phyloP scores from a whole-genome alignment of 352 stramenopile species.

The Phytopythium sindhum region DNA sequence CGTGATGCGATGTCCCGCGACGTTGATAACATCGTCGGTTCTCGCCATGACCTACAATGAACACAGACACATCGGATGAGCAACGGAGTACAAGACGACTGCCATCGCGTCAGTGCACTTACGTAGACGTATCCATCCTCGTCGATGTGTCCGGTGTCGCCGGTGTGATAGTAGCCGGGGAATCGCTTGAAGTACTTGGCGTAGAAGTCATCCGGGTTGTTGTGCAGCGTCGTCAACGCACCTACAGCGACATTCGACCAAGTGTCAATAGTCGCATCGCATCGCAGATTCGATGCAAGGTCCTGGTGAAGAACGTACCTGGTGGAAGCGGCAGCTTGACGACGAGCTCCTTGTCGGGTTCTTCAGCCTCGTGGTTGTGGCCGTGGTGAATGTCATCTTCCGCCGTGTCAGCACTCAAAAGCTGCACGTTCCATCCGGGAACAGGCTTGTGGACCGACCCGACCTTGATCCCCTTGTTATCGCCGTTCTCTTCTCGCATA shows the following conservation, averaged over 20 bases:
- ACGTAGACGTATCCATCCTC: constrained; percentile 89
- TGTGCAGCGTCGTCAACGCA: constrained; percentile 79
- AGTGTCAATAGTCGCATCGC: background rate
- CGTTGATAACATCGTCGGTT: constrained; percentile 92
- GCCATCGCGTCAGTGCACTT: constrained; percentile 14
- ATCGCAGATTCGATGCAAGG: background rate
- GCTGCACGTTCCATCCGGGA: constrained; percentile 79
- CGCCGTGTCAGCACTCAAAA: constrained; percentile 51
- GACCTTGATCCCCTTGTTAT: constrained; percentile 67
- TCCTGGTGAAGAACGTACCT: constrained; percentile 17
- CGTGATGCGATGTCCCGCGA: constrained; percentile 82
- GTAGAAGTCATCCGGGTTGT: constrained; percentile 80
- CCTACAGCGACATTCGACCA: constrained; percentile 17
- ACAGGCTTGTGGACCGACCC: constrained; percentile 55
- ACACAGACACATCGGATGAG: background rate
- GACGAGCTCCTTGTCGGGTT: constrained; percentile 64
- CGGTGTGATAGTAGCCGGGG: constrained; percentile 88
- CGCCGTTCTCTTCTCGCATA: constrained; percentile 20
- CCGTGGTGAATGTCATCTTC: constrained; percentile 36
- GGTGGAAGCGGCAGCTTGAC: constrained; percentile 86
- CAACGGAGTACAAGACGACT: background rate
- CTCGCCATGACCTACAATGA: constrained; percentile 76
- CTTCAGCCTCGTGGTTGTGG: constrained; percentile 48
- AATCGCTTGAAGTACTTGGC: constrained; percentile 81
- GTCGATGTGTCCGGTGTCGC: constrained; percentile 86